A percentile compares a stretch with the other conserved stretches of the same genome.
Evolutionary conservation across 306 rosid genomes (phyloP).

Genomic region (Cicer arietinum): DNA sequence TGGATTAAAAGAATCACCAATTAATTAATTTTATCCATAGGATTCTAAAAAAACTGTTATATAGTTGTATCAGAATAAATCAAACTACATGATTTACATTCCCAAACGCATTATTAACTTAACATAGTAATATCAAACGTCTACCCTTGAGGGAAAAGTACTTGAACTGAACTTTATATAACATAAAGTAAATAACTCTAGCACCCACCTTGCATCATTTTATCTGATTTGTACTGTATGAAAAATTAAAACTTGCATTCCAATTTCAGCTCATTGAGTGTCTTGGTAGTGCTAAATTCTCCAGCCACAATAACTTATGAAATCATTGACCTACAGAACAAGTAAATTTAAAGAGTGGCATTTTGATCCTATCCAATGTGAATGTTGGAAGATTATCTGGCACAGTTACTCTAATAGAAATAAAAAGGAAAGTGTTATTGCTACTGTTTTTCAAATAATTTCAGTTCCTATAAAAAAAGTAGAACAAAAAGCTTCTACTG

Average conservation of each 20-base stretch:
- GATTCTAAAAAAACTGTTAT: slow-evolving; percentile 3
- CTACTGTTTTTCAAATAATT: too few species aligned
- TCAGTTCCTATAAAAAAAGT: too few species aligned
- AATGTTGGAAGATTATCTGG: slow-evolving; percentile 16
- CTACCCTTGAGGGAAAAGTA: not conserved
- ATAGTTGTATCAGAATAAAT: slow-evolving; percentile 20
- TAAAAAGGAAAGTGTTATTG: not conserved
- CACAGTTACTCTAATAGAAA: slow-evolving; percentile 11
- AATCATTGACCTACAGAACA: slow-evolving; percentile 36
- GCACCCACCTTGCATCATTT: slow-evolving; percentile 55
- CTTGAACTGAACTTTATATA: slow-evolving; percentile 23
- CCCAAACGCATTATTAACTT: slow-evolving; percentile 5
- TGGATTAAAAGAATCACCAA: not conserved
- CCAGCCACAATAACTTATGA: slow-evolving; percentile 35
- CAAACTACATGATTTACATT: slow-evolving; percentile 21
- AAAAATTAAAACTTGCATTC: slow-evolving; percentile 36
- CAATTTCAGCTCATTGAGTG: not conserved
- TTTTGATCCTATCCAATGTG: slow-evolving; percentile 6
- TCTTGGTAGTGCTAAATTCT: slow-evolving; percentile 15
- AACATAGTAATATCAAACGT: slow-evolving; percentile 9
- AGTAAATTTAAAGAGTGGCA: slow-evolving; percentile 12
- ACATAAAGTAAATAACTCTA: not conserved
- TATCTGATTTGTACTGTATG: slow-evolving; percentile 55
- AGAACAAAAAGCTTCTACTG: not conserved
- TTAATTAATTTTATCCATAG: not conserved